Conservation (phyloP, 371 early-diverging fungal genomes). For the Mortierella sp. region DNA sequence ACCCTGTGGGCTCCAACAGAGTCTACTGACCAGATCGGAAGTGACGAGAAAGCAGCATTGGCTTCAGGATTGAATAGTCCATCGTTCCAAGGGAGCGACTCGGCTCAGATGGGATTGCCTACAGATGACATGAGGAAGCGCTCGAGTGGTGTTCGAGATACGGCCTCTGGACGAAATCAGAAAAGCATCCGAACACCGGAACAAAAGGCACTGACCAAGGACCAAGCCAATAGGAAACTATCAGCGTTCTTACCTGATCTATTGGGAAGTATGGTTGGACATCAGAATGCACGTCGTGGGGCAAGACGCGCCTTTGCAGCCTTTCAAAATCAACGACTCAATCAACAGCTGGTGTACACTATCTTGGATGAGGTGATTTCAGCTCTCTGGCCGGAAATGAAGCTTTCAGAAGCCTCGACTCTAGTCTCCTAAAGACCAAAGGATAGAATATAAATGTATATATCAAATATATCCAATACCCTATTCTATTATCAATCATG, state of each 20-base stretch:
- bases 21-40: too few species aligned
- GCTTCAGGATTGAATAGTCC: not conserved
- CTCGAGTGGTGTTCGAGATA: not conserved
- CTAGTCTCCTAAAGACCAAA: not conserved
- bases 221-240: constrained; percentile 73
- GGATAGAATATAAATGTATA: too few species aligned
- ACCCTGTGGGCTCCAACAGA: constrained; percentile 32
- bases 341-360: constrained; percentile 78
- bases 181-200: constrained; percentile 61
- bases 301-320: constrained; percentile 76
- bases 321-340: constrained; percentile 81
- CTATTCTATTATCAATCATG: too few species aligned
- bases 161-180: constrained; percentile 5
- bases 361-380: constrained; percentile 79
- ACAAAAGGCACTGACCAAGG: constrained; percentile 63
- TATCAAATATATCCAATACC: too few species aligned
- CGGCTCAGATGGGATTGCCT: too few species aligned
- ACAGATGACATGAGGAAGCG: not conserved
- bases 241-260: constrained; percentile 73
- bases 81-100: not conserved
- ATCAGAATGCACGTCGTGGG: constrained; percentile 83
- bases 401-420: constrained; percentile 10
- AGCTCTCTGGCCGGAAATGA: constrained; percentile 78
- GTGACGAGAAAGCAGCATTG: not conserved
- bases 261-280: constrained; percentile 85